Evolutionary conservation across 108 stramenopile species (phyloP).

Genomic region (Nitzschia putrida): DNA sequence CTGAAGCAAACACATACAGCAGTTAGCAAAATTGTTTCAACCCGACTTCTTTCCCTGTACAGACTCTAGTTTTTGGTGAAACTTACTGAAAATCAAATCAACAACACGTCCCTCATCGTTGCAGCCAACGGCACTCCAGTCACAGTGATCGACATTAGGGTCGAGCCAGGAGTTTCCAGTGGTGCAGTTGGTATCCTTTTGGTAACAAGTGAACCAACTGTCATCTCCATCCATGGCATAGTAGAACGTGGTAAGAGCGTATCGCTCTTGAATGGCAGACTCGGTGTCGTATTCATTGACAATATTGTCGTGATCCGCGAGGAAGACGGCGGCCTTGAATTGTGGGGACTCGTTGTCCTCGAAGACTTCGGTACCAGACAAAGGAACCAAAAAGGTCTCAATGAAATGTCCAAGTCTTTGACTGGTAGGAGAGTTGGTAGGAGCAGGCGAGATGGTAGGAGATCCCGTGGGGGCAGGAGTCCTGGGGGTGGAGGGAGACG

Average conservation of each 20-base stretch:
- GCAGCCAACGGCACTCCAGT: constrained; percentile 22
- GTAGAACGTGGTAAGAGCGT: constrained; percentile 49
- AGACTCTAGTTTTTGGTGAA: not conserved
- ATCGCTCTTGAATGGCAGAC: constrained; percentile 36
- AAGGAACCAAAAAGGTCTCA: constrained; percentile 18
- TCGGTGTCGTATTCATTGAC: not conserved
- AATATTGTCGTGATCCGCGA: constrained; percentile 17
- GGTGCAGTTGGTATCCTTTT: constrained; percentile 23
- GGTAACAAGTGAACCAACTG: constrained; percentile 36
- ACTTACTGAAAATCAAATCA: constrained; percentile 34
- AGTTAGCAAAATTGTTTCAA: not conserved
- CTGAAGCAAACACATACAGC: not conserved
- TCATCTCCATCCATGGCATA: constrained; percentile 49
- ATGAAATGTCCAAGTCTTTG: constrained; percentile 6
- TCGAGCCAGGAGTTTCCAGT: constrained; percentile 26
- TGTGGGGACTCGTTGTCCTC: constrained; percentile 26
- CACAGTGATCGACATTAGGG: constrained; percentile 23
- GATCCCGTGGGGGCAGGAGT: not conserved
- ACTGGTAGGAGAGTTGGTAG: constrained; percentile 1
- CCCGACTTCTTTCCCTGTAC: no score
- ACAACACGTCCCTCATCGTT: constrained; percentile 28
- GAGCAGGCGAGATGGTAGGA: constrained; percentile 21
- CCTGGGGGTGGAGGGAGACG: not conserved
- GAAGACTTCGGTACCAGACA: constrained; percentile 35
- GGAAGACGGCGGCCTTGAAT: constrained; percentile 24